phyloP scores from a whole-genome alignment of 305 asterid genomes.

The Nicotiana rustica region DNA sequence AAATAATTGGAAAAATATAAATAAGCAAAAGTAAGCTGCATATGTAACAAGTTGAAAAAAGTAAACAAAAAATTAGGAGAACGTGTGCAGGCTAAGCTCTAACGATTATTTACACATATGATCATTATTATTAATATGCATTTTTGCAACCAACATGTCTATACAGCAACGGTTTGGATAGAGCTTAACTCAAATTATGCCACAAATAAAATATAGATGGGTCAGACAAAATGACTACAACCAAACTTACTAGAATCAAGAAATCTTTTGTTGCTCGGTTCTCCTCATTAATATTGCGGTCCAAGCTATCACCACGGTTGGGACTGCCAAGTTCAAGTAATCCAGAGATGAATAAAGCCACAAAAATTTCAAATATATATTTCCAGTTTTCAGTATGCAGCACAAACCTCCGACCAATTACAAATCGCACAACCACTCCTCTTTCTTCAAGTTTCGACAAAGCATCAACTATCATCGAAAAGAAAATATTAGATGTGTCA shows the following conservation, averaged over 20 bases:
- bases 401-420: conserved; percentile 90
- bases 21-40: conserved; percentile 31
- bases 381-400: conserved; percentile 37
- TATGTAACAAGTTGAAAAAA: conserved; percentile 22
- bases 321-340: conserved; percentile 66
- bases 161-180: conserved; percentile 4
- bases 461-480: conserved; percentile 65
- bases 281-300: conserved; percentile 88
- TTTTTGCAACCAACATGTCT: conserved; percentile 27
- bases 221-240: not conserved
- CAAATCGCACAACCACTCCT: conserved; percentile 81
- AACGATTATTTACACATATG: conserved; percentile 4
- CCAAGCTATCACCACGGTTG: conserved; percentile 98
- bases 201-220: conserved; percentile 11
- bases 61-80: not conserved
- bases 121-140: not conserved
- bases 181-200: conserved; percentile 4
- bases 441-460: conserved; percentile 80
- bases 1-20: conserved; percentile 29
- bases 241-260: conserved; percentile 81
- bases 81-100: not conserved
- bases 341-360: conserved; percentile 26
- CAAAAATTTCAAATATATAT: conserved; percentile 30
- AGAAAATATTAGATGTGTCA: conserved; percentile 24
- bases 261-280: conserved; percentile 68